Evolutionary conservation across 164 flowering plant genomes (phyloP).

Genomic region (Tinospora cordifolia): DNA sequence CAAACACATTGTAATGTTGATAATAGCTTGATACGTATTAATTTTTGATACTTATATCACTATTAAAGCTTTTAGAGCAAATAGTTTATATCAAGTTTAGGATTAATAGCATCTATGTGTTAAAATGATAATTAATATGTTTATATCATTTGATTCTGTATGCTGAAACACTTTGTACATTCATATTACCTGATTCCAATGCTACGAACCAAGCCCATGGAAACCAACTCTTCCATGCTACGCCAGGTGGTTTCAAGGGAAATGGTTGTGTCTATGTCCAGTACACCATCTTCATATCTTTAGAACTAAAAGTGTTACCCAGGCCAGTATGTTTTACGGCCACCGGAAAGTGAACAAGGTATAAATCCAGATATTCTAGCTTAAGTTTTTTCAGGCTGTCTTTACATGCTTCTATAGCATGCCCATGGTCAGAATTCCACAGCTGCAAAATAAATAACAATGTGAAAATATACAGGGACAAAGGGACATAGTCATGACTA

Average conservation of each 20-base stretch:
- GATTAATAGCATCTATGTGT: no score
- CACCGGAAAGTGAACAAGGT: constrained; percentile 85
- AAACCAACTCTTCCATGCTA: constrained; percentile 89
- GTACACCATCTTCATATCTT: constrained; percentile 75
- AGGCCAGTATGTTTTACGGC: constrained; percentile 84
- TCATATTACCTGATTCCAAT: constrained; percentile 98
- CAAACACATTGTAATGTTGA: background rate
- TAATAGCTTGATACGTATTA: no score
- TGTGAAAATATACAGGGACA: no score
- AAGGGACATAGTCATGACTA: no score
- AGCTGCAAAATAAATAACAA: no score
- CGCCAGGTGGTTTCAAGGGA: constrained; percentile 94
- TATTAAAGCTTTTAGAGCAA: no score
- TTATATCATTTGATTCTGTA: no score
- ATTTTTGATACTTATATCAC: no score
- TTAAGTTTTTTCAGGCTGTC: constrained; percentile 81
- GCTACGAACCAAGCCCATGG: constrained; percentile 78
- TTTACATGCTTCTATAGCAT: constrained; percentile 79
- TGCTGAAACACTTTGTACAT: no score
- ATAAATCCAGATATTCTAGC: constrained; percentile 80
- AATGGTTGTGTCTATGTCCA: constrained; percentile 82
- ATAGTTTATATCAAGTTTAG: no score
- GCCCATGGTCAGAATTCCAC: no score
- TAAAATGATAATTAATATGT: no score
- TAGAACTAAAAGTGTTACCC: constrained; percentile 69